These are phyloP conservation scores for Blastocystis sp. DNA, from an alignment of 352 stramenopile genomes.

Conservation along the genomic window DNA sequence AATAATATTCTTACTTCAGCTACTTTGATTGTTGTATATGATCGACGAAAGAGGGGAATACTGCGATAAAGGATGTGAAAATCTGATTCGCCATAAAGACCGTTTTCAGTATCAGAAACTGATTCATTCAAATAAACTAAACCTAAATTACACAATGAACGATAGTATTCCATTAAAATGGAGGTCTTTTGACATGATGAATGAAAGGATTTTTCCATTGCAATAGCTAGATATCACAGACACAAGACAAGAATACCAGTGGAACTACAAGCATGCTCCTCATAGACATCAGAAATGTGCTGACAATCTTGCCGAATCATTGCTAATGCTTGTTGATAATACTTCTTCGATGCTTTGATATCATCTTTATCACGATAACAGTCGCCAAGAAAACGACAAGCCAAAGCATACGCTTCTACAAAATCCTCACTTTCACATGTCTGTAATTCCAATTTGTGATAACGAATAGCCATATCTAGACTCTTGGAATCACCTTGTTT, in stretches of 20 bases:
- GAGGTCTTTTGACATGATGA: background rate
- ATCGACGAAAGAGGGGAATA: constrained; percentile 21
- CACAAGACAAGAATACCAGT: background rate
- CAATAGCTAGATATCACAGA: background rate
- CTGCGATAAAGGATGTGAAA: constrained; percentile 50
- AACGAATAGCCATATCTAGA: constrained; percentile 11
- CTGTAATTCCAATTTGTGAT: constrained; percentile 45
- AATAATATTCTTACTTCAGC: background rate
- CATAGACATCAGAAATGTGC: background rate
- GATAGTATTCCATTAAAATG: constrained; percentile 43
- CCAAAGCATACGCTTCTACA: background rate
- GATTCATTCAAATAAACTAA: constrained; percentile 54
- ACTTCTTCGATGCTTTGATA: constrained; percentile 21
- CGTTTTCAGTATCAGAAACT: constrained; percentile 9
- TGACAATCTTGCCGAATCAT: background rate
- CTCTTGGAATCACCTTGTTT: constrained; percentile 35
- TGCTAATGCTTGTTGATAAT: background rate
- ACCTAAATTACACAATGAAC: constrained; percentile 41
- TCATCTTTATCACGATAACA: constrained; percentile 41
- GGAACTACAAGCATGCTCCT: background rate
- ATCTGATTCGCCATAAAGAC: constrained; percentile 15
- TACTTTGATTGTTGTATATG: background rate
- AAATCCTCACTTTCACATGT: background rate
- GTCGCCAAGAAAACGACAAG: constrained; percentile 19
- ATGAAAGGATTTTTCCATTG: background rate